phyloP scores from a whole-genome alignment of 2,329 filamentous ascomycete genomes.

The Phyllosticta paracitricarpa region DNA sequence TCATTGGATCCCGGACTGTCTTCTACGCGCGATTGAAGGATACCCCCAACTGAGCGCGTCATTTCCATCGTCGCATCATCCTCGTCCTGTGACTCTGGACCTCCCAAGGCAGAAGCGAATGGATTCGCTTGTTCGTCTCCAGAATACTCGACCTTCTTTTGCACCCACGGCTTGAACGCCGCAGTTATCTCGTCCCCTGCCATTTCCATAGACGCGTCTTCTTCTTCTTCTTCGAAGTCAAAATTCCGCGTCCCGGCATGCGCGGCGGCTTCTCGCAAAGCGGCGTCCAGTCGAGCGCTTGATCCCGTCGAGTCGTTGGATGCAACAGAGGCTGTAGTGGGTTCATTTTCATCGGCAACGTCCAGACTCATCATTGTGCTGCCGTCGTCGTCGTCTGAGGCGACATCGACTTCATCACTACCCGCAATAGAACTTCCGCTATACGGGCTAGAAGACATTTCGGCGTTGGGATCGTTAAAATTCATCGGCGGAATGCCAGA shows the following conservation, averaged over 20 bases:
- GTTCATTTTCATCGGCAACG: constrained; percentile 55
- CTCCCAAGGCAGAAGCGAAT: constrained; percentile 14
- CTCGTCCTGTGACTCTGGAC: constrained; percentile 36
- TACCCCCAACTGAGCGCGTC: constrained; percentile 71
- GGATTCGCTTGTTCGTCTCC: constrained; percentile 21
- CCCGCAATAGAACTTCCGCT: constrained; percentile 41
- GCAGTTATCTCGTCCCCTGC: constrained; percentile 61
- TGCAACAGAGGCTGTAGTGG: constrained; percentile 53
- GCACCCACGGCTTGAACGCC: constrained; percentile 63
- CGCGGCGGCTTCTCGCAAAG: constrained; percentile 62
- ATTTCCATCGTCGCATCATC: constrained; percentile 91
- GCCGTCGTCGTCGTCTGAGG: constrained; percentile 53
- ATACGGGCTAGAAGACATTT: constrained; percentile 69
- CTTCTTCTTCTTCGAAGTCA: constrained; percentile 44
- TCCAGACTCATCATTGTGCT: constrained; percentile 77
- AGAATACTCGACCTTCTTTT: constrained; percentile 42
- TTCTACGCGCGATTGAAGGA: constrained; percentile 44
- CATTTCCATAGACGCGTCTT: constrained; percentile 43
- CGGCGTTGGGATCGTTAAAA: constrained; percentile 53
- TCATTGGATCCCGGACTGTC: constrained; percentile 34
- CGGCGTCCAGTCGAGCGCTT: constrained; percentile 66
- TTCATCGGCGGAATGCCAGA: constrained; percentile 57
- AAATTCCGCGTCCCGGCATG: constrained; percentile 65
- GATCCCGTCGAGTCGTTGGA: constrained; percentile 52
- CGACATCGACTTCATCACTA: constrained; percentile 45